phyloP scores from a whole-genome alignment of 768 basidiomycete genomes.

The Russula dissimulans region DNA sequence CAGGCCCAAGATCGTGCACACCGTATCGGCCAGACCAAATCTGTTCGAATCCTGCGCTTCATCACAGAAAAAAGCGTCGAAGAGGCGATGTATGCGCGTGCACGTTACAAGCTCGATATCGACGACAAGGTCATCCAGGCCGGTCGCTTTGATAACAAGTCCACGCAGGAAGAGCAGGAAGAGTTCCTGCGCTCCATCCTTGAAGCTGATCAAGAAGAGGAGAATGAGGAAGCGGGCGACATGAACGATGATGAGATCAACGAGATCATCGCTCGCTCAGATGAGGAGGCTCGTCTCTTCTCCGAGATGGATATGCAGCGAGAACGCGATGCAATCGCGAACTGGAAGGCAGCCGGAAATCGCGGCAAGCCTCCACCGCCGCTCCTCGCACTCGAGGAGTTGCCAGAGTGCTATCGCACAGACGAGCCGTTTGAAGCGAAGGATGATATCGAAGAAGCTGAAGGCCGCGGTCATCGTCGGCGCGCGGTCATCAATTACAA shows the following conservation, averaged over 20 bases:
- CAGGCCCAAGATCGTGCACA: slow-evolving; percentile 99
- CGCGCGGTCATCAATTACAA: slow-evolving; percentile 85
- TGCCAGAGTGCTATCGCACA: slow-evolving; percentile 85
- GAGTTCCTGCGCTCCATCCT: slow-evolving; percentile 87
- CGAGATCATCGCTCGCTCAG: slow-evolving; percentile 78
- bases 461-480: slow-evolving; percentile 80
- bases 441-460: slow-evolving; percentile 48
- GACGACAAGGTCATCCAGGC: slow-evolving; percentile 99
- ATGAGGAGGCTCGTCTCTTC: slow-evolving; percentile 71
- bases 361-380: slow-evolving; percentile 67
- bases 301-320: slow-evolving; percentile 75
- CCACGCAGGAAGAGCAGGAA: slow-evolving; percentile 95
- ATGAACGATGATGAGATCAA: slow-evolving; percentile 96
- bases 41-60: slow-evolving; percentile 91
- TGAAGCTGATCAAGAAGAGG: slow-evolving; percentile 84
- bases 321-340: slow-evolving; percentile 51
- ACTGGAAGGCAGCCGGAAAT: slow-evolving; percentile 66
- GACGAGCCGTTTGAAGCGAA: slow-evolving; percentile 71
- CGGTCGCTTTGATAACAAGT: slow-evolving; percentile 98
- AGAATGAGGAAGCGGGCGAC: slow-evolving; percentile 82
- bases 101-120: slow-evolving; percentile 93
- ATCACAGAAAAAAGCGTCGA: slow-evolving; percentile 98
- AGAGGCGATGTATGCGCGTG: slow-evolving; percentile 94
- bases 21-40: slow-evolving; percentile 98
- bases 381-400: slow-evolving; percentile 79